Percentiles rank a stretch among this genome's conserved stretches.
Conservation (phyloP, 495 filamentous ascomycete species). For the Aspergillus wentii region DNA sequence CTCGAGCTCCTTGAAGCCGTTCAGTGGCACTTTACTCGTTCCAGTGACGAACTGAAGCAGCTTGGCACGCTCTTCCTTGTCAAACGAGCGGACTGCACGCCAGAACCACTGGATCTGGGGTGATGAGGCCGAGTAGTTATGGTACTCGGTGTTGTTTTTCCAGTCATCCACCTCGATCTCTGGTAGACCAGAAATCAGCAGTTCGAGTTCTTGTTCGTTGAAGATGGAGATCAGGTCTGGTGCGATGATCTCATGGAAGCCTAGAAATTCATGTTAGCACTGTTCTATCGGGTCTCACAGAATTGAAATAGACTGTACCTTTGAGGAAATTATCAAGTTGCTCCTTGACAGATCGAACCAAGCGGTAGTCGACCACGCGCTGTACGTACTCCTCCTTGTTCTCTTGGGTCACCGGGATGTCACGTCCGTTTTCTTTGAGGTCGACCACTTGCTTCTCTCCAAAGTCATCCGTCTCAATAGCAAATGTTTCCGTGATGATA, state of each 20-base stretch:
- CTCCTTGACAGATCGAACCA: constrained; percentile 84
- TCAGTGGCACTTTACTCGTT: constrained; percentile 96
- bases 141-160: constrained; percentile 98
- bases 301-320: constrained; percentile 47
- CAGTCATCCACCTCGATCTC: constrained; percentile 98
- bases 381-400: constrained; percentile 98
- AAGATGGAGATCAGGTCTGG: constrained; percentile 94
- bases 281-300: background rate
- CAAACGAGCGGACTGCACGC: constrained; percentile 94
- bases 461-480: constrained; percentile 88
- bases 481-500: constrained; percentile 96
- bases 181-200: constrained; percentile 93
- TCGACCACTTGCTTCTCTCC: constrained; percentile 84
- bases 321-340: constrained; percentile 95
- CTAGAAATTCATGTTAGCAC: constrained; percentile 36
- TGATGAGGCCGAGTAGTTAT: constrained; percentile 92
- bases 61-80: constrained; percentile 98
- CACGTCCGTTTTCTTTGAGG: constrained; percentile 78
- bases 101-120: constrained; percentile 99
- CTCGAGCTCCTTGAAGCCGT: constrained; percentile 98
- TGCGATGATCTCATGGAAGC: constrained; percentile 97
- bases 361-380: constrained; percentile 86
- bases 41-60: constrained; percentile 97
- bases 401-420: constrained; percentile 91
- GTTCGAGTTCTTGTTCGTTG: constrained; percentile 95